Conservation (phyloP, 495 filamentous ascomycete genomes). For the Xylaria scruposa region DNA sequence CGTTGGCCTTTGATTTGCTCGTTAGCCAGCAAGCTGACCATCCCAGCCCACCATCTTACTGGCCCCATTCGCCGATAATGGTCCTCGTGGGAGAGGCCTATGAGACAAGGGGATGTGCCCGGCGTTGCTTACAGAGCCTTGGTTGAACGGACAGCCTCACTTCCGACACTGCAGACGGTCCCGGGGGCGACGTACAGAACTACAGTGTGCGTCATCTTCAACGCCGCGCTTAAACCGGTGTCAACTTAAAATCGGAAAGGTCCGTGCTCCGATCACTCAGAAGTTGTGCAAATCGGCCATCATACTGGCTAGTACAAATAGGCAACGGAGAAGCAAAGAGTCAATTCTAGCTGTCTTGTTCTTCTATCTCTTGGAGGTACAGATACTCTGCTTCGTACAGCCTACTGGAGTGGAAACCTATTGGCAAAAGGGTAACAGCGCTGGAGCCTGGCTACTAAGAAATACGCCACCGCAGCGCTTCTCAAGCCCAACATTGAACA, state of each 20-base stretch:
- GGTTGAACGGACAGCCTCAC: neutral
- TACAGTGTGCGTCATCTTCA: neutral
- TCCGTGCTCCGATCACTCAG: neutral
- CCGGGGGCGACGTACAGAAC: neutral
- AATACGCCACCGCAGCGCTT: neutral
- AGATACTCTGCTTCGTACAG: neutral
- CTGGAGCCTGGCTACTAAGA: no score
- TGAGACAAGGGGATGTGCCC: constrained; percentile 11
- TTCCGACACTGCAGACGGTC: neutral
- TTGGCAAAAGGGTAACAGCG: neutral
- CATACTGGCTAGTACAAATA: neutral
- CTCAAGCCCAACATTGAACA: neutral
- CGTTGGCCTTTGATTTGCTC: constrained; percentile 25
- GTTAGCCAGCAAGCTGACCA: constrained; percentile 16
- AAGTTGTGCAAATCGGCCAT: neutral
- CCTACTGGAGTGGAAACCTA: neutral
- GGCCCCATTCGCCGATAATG: constrained; percentile 11
- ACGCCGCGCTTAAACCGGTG: neutral
- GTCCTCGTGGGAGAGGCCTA: neutral
- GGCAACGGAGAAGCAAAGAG: neutral
- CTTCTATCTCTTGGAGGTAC: neutral
- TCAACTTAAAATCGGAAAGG: neutral
- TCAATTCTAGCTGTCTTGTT: neutral
- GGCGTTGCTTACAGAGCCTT: neutral
- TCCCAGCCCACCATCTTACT: constrained; percentile 12